Evolutionary conservation across 345 rosid genomes (phyloP), one percentile per base, ranked within the genome.

Genomic region (Populus tremula): DNA sequence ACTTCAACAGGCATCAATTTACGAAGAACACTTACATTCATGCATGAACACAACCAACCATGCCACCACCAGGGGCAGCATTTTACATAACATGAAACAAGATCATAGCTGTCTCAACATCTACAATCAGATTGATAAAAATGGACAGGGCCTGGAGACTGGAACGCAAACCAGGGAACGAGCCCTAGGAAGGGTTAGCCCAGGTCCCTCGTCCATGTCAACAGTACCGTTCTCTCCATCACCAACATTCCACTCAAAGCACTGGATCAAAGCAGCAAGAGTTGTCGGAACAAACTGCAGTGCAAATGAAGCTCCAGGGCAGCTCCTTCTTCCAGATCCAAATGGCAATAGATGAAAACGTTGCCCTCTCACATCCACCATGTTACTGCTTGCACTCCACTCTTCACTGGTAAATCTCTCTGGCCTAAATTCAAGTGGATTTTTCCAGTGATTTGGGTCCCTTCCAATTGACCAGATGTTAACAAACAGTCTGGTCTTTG

Each of bases 221-320:
- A 87, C 80, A 9, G 2, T 59, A 65, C 45, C 67, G 17, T 35
- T 45, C 21, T 64, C 72, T 11, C 84, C 83, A 8, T 59, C 71
- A 1, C 71, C 71, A 13, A 39, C 75, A 49, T 71, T 75, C 89
- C 85, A 84, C 21, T 84, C 86, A 73, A 87, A 84, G 78, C 85
- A 82, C 75, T 84, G 87, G 23, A 87, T 77, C 82, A 84, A 35
- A 18, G 85, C 77, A 41, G 79, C 87, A 13, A 87, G 83, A 41
- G 78, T 77, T 21, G 83, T 39, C 16, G 81, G 83, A 25, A 87
- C 80, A 8, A 87, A 54, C 6, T 71, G 86, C 36, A 84, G 56
- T 5, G 87, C 89, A 41, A 80, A 65, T 27, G 89, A 87, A 29
- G 87, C 83, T 41, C 89, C 89, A 17, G 86, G 87, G 70, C 89